These are phyloP conservation scores for Candida frijolesensis DNA, from an alignment of 1,139 yeast species.

Conservation along the genomic window DNA sequence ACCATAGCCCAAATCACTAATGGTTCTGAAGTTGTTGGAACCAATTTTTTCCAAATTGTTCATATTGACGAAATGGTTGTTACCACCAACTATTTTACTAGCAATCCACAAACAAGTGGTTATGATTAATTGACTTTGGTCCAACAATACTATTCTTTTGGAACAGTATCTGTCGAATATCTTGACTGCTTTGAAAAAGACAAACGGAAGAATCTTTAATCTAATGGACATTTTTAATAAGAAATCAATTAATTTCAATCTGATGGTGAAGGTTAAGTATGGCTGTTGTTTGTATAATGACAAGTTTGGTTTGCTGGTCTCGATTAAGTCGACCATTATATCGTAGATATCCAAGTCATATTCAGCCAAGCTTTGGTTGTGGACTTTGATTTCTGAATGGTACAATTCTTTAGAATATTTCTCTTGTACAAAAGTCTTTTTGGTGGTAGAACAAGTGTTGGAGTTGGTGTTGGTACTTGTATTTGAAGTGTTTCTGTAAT, in stretches of 20 bases:
- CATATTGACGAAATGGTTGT: constrained; percentile 64
- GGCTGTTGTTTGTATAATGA: constrained; percentile 65
- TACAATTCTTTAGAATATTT: constrained; percentile 55
- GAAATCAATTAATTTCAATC: constrained; percentile 58
- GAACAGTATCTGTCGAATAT: constrained; percentile 69
- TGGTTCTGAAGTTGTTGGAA: constrained; percentile 29
- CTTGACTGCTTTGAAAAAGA: constrained; percentile 58
- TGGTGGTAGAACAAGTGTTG: neutral
- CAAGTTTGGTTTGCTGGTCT: constrained; percentile 48
- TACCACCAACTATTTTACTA: constrained; percentile 67
- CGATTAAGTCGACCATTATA: constrained; percentile 36
- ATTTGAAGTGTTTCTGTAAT: neutral
- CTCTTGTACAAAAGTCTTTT: constrained; percentile 28
- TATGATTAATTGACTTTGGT: constrained; percentile 63
- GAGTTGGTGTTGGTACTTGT: neutral
- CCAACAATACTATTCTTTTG: constrained; percentile 60
- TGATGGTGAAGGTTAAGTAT: constrained; percentile 51
- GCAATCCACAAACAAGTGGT: constrained; percentile 71
- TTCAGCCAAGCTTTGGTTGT: constrained; percentile 49
- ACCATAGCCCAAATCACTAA: constrained; percentile 48
- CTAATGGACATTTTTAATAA: constrained; percentile 58
- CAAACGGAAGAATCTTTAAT: constrained; percentile 61
- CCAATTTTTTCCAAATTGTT: constrained; percentile 27
- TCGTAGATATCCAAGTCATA: constrained; percentile 54
- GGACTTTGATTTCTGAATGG: constrained; percentile 50